Percentiles rank a stretch among this genome's conserved stretches.
Conservation (phyloP, 805 yeast genomes). For the Nakazawaea peltata region DNA sequence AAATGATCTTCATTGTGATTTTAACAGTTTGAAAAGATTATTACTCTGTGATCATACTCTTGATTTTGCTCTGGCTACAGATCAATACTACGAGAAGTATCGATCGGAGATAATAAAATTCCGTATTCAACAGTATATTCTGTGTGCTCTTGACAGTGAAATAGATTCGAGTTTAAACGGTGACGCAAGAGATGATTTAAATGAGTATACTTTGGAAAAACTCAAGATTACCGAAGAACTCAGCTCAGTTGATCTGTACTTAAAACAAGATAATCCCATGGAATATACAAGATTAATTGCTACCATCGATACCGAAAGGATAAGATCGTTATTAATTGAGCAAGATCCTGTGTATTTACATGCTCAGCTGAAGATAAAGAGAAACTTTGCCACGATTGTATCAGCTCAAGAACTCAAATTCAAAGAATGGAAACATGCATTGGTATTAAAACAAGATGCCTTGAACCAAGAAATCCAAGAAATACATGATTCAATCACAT, state of each 20-base stretch:
- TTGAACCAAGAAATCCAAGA: slow-evolving; percentile 48
- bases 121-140: slow-evolving; percentile 27
- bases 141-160: too few relatives aligned
- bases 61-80: slow-evolving; percentile 72
- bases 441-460: slow-evolving; percentile 45
- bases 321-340: slow-evolving; percentile 31
- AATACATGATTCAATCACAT: slow-evolving; percentile 26
- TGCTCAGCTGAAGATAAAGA: slow-evolving; percentile 33
- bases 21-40: slow-evolving; percentile 51
- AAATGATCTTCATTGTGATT: slow-evolving; percentile 72
- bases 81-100: slow-evolving; percentile 66
- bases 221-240: too few relatives aligned
- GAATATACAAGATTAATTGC: slow-evolving; percentile 31
- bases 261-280: slow-evolving; percentile 15
- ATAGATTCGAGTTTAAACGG: too few relatives aligned
- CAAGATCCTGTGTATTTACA: slow-evolving; percentile 40
- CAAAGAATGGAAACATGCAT: slow-evolving; percentile 51
- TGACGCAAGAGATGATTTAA: background rate
- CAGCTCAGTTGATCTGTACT: background rate
- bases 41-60: slow-evolving; percentile 66
- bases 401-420: slow-evolving; percentile 46
- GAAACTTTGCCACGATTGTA: slow-evolving; percentile 34
- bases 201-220: background rate
- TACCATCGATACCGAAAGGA: slow-evolving; percentile 21
- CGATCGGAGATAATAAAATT: slow-evolving; percentile 49